Percentiles rank a stretch among this genome's conserved stretches.
Conservation (phyloP, 306 rosid genomes). For the Trichosanthes truncata region DNA sequence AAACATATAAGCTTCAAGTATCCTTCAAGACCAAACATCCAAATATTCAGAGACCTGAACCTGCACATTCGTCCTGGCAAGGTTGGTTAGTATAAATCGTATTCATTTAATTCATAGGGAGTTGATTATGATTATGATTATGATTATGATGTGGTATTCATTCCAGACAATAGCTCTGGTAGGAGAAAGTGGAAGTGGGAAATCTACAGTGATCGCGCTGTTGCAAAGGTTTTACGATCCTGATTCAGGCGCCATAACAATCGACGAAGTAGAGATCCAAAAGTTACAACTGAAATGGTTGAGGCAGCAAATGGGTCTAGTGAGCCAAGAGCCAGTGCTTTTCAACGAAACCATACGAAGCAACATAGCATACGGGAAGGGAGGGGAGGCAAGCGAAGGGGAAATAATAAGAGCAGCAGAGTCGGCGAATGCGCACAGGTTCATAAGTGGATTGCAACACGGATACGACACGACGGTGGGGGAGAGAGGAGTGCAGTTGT, state of each 20-base stretch:
- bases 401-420: constrained; percentile 14
- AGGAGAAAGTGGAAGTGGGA: constrained; percentile 20
- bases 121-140: not conserved
- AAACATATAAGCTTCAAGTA: constrained; percentile 15
- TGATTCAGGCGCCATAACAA: constrained; percentile 5
- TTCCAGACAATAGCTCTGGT: constrained; percentile 18
- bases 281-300: constrained; percentile 14
- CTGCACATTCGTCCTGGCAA: constrained; percentile 5
- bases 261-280: constrained; percentile 16
- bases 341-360: constrained; percentile 16
- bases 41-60: not conserved
- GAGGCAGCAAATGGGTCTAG: constrained; percentile 18
- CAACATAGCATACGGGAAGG: constrained; percentile 16
- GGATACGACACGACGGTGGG: constrained; percentile 30
- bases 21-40: constrained; percentile 10
- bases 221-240: constrained; percentile 17
- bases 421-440: constrained; percentile 16
- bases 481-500: constrained; percentile 44
- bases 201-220: constrained; percentile 10
- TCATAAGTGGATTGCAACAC: constrained; percentile 7
- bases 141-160: not conserved
- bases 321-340: constrained; percentile 19
- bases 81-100: not conserved
- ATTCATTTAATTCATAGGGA: not conserved
- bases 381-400: constrained; percentile 1